Evolutionary conservation across 768 basidiomycete genomes (phyloP).

Genomic region (Termitomyces sp.): DNA sequence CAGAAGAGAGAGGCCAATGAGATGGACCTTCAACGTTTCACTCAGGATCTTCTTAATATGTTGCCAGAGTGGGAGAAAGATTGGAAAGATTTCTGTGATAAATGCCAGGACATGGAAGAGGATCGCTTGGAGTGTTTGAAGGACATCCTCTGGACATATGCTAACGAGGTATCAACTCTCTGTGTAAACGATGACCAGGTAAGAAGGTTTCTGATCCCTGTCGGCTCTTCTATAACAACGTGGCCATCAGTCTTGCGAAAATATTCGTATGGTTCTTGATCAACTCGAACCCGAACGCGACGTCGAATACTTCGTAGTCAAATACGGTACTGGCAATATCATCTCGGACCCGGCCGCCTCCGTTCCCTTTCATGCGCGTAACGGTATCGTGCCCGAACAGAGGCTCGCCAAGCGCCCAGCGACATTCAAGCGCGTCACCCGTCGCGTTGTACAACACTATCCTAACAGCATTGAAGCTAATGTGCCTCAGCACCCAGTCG

Average conservation of each 20-base stretch:
- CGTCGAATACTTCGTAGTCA: slow-evolving; percentile 78
- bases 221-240: slow-evolving; percentile 2
- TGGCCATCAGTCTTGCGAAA: slow-evolving; percentile 76
- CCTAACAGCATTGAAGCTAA: slow-evolving; percentile 4
- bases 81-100: slow-evolving; percentile 94
- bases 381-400: slow-evolving; percentile 16
- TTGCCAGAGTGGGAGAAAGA: slow-evolving; percentile 82
- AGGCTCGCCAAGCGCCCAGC: slow-evolving; percentile 21
- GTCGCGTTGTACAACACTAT: slow-evolving; percentile 17
- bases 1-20: slow-evolving; percentile 90
- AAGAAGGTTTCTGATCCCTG: background rate
- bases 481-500: slow-evolving; percentile 14
- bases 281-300: slow-evolving; percentile 82
- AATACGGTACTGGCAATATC: slow-evolving; percentile 80
- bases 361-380: slow-evolving; percentile 52
- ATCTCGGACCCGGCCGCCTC: slow-evolving; percentile 79
- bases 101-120: slow-evolving; percentile 96
- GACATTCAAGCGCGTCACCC: slow-evolving; percentile 26
- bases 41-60: slow-evolving; percentile 68
- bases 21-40: slow-evolving; percentile 81
- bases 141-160: slow-evolving; percentile 92
- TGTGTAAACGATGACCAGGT: slow-evolving; percentile 93
- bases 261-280: slow-evolving; percentile 79
- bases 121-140: slow-evolving; percentile 92
- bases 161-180: slow-evolving; percentile 90